These are phyloP conservation scores for Blastobotrys petasosporus DNA, from an alignment of 1,139 yeast genomes.

Conservation along the genomic window DNA sequence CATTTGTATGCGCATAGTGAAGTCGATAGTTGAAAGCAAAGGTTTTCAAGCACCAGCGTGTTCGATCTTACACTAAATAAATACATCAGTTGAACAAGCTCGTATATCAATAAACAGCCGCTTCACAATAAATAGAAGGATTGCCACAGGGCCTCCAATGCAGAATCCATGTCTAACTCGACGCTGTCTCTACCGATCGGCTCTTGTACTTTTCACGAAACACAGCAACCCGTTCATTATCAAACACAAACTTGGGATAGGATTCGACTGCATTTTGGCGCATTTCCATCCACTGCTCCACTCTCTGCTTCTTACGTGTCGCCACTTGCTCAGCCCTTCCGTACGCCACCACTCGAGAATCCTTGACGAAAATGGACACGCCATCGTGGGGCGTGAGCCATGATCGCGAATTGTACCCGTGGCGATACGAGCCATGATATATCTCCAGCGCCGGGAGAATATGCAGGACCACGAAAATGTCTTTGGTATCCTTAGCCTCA, in stretches of 20 bases:
- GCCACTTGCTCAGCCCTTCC: constrained; percentile 33
- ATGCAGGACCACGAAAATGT: constrained; percentile 63
- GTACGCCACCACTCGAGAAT: constrained; percentile 37
- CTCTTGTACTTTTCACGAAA: constrained; percentile 4
- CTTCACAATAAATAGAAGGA: no score
- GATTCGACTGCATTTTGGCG: constrained; percentile 4
- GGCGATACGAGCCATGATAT: constrained; percentile 58
- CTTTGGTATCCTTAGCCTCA: constrained; percentile 30
- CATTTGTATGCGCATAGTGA: no score
- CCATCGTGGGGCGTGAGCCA: constrained; percentile 73
- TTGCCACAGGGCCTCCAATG: no score
- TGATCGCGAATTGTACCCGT: constrained; percentile 66
- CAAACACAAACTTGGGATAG: constrained; percentile 7
- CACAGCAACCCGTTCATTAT: constrained; percentile 3
- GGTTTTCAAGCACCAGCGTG: no score
- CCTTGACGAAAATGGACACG: constrained; percentile 52
- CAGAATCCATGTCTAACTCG: not conserved
- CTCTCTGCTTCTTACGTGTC: constrained; percentile 25
- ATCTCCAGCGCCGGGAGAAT: constrained; percentile 59
- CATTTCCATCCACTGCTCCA: constrained; percentile 26
- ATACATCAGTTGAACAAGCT: no score
- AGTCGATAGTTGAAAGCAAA: no score
- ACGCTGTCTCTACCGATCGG: not conserved
- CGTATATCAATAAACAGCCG: no score
- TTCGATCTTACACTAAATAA: no score